Evolutionary conservation across 768 basidiomycete species (phyloP), one percentile per base, ranked within the genome.

Genomic region (Xerocomellus intermedius): DNA sequence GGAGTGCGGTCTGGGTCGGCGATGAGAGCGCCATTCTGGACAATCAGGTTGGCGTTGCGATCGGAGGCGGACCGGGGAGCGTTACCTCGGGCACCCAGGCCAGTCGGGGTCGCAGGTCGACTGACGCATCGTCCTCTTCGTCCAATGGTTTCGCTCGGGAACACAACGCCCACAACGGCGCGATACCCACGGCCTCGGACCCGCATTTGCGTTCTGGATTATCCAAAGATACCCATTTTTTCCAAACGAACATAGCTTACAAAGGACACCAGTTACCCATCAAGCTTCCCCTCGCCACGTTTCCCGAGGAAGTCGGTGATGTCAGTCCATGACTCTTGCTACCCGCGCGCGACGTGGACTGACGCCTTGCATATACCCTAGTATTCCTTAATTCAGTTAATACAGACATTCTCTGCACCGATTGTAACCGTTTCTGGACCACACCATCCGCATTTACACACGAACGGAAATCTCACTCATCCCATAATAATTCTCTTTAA

Each of bases 401-500:
- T 96, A 63, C 89, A 91, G 67, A 87, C 86, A 5, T 96, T 98
- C 69, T 83, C 84, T 6, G 66, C 82, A 64, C 69, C 77, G 64
- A 78, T 64, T 59, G 82, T 79, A 68, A 82, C 74, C 19, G 79
- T 88, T 13, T 77, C 82, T 28, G 90, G 91, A 32, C 89, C 92
- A 2, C 73, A 83, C 48, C 94, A 98, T 63, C 91, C 97, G 1
- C 94, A 98, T 69, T 77, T 99, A 19, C 95, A 98, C 71, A 94
- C 94, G 0, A 92, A 86, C 61, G 97, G 97, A 53, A 79, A 84
- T 17, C 79, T 82, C 57, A 99, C 97, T 0, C 95, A 94, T 64
- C 94, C 97, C 2, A 86, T 99, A 64, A 95, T 97, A 55, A 80
- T 99, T 42, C 80, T 99, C 3, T 94, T 96, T 77, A 99, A 99